Evolutionary conservation across 169 alveolate genomes (phyloP).

Genomic region (Amoebophrya sp.): DNA sequence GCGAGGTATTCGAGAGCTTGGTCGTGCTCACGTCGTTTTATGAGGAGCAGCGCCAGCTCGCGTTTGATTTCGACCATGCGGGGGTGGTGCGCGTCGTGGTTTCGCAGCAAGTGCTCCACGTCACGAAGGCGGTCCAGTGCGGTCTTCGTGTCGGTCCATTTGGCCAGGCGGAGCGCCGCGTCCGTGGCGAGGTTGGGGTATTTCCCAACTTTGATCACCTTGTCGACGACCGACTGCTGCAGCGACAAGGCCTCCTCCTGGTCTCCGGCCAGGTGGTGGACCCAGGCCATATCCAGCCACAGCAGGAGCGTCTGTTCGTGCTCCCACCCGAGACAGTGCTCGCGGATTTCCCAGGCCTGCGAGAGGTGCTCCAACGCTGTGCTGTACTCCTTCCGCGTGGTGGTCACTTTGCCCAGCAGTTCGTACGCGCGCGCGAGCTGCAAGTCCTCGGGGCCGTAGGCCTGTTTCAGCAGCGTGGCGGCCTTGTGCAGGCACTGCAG

Average conservation of each 20-base stretch:
- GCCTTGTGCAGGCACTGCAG: neutral
- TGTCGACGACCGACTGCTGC: neutral
- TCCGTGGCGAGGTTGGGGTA: neutral
- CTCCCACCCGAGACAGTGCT: neutral
- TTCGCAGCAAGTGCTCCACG: neutral
- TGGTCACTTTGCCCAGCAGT: neutral
- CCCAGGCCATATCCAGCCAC: conserved; percentile 19
- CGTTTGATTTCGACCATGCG: neutral
- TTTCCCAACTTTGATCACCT: neutral
- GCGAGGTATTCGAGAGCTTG: neutral
- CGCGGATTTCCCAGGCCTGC: neutral
- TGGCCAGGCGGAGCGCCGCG: neutral
- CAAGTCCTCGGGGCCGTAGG: neutral
- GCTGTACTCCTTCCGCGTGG: neutral
- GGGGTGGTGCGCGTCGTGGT: no score
- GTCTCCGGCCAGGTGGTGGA: neutral
- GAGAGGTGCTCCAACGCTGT: neutral
- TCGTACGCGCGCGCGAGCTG: neutral
- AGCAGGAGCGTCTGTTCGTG: conserved; percentile 13
- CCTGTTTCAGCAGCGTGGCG: neutral
- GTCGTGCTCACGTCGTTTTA: conserved; percentile 6
- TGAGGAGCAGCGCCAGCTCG: neutral
- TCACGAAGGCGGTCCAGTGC: neutral
- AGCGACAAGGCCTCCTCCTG: neutral
- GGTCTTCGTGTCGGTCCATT: neutral